Evolutionary conservation across 768 basidiomycete species (phyloP), one percentile per base, ranked within the genome.

Genomic region (Daedalea quercina): DNA sequence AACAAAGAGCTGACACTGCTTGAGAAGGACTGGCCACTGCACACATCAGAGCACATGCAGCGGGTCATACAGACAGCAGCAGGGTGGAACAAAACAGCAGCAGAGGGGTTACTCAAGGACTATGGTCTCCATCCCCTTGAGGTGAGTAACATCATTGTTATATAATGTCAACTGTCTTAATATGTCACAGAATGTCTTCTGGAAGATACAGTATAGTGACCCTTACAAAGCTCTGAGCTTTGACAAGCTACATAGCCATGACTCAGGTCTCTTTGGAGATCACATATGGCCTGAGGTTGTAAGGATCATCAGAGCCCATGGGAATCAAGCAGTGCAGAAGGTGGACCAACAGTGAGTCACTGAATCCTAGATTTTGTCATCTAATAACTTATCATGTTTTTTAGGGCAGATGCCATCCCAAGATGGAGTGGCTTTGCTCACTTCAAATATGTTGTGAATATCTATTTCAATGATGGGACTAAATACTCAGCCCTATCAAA

Each of bases 231-330:
- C 52, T 1, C 46, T 53, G 12, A 42, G 40, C 9, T 53, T 53
- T 49, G 52, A 53, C 35, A 35, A 40, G 17, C 28, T 53, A 7
- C 52, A 53, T 53, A 28, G 46, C 3, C 42, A 31, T 26, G 23
- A 41, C 19, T n/a, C 31, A 1, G 52, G 52, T 15, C 20, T 53
- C 2, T 53, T 40, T 26, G 46, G 46, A 1, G 34, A 43, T 25
- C 52, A 53, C 19, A 8, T 48, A 2, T 53, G 52, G 52, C 7
- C 8, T 1, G 40, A 48, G n/a, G 31, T 53, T 41, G 44, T 47
- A 23, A 23, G 22, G 17, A 12, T 31, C 24, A 12, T 53, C 2
- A 34, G 31, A 6, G 12, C 11, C 1, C 26, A 31, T 31, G 28
- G 28, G 4, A 31, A 11, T 6, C 28, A 31, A 31, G 28, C 28